phyloP scores from a whole-genome alignment of 805 yeast species.

The Lipomyces spencermartinsiae region DNA sequence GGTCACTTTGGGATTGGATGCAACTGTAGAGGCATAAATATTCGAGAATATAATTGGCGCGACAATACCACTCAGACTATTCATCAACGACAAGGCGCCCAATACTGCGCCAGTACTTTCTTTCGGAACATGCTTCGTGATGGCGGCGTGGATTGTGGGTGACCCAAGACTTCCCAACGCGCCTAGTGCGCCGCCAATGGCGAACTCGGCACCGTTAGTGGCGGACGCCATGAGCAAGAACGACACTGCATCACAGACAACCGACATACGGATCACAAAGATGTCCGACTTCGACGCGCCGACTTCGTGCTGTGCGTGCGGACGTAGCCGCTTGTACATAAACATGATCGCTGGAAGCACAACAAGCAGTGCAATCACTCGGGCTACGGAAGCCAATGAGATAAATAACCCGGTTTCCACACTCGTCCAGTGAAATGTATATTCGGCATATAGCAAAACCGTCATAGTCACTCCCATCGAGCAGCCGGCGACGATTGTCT shows the following conservation, averaged over 20 bases:
- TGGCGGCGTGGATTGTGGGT: conserved; percentile 31
- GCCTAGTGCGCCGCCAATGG: conserved; percentile 19
- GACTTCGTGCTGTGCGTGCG: conserved; percentile 16
- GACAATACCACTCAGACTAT: conserved; percentile 26
- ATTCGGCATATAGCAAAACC: conserved; percentile 42
- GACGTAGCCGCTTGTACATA: conserved; percentile 13
- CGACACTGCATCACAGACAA: conserved; percentile 4
- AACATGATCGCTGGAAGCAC: conserved; percentile 39
- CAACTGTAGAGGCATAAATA: conserved; percentile 36
- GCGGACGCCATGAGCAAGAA: conserved; percentile 1
- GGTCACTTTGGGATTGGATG: conserved; percentile 28
- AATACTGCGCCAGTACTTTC: conserved; percentile 34
- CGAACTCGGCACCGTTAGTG: conserved; percentile 1
- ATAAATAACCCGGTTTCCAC: conserved; percentile 40
- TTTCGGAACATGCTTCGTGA: conserved; percentile 36
- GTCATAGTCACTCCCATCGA: conserved; percentile 27
- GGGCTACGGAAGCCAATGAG: conserved; percentile 39
- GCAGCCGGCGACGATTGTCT: conserved; percentile 28
- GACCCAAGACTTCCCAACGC: conserved; percentile 24
- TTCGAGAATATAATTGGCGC: conserved; percentile 32
- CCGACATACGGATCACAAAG: conserved; percentile 15
- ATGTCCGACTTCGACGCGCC: conserved; percentile 29
- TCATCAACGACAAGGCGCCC: conserved; percentile 36
- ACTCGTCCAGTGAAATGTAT: conserved; percentile 44
- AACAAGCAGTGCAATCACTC: conserved; percentile 40